These are phyloP conservation scores for Alternaria angustiovoidea DNA, from an alignment of 2,329 filamentous ascomycete genomes.

Conservation along the genomic window DNA sequence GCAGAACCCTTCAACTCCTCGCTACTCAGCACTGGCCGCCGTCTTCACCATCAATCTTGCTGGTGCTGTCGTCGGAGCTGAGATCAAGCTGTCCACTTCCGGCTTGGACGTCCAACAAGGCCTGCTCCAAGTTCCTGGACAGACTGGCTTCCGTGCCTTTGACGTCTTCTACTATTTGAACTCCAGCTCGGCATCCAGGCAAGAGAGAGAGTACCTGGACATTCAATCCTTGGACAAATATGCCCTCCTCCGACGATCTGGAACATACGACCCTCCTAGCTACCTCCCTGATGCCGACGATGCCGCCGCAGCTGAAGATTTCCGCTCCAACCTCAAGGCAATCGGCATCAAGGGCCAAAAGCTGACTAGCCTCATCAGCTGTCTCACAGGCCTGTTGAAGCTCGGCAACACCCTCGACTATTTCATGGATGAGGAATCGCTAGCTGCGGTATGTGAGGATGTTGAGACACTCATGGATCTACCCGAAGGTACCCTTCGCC, in stretches of 20 bases:
- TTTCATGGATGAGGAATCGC: slow-evolving; percentile 79
- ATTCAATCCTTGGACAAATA: slow-evolving; percentile 82
- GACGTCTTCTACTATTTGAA: slow-evolving; percentile 98
- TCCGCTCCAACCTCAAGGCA: slow-evolving; percentile 82
- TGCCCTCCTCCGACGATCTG: slow-evolving; percentile 78
- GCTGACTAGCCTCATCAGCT: slow-evolving; percentile 84
- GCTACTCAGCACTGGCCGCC: slow-evolving; percentile 81
- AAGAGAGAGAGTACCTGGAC: slow-evolving; percentile 87
- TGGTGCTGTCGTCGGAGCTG: slow-evolving; percentile 78
- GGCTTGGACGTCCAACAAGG: slow-evolving; percentile 86
- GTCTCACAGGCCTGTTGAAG: slow-evolving; percentile 85
- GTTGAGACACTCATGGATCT: slow-evolving; percentile 85
- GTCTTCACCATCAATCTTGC: slow-evolving; percentile 82
- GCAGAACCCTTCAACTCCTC: slow-evolving; percentile 82
- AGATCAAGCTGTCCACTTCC: slow-evolving; percentile 80
- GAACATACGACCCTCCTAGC: slow-evolving; percentile 83
- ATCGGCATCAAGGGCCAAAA: slow-evolving; percentile 92
- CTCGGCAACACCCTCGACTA: slow-evolving; percentile 91
- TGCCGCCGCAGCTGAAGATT: slow-evolving; percentile 90
- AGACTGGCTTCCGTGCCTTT: slow-evolving; percentile 88
- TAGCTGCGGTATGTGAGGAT: slow-evolving; percentile 90
- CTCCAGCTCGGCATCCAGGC: slow-evolving; percentile 86
- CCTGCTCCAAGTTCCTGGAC: slow-evolving; percentile 78
- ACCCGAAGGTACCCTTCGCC: slow-evolving; percentile 81
- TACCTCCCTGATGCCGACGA: slow-evolving; percentile 95